A percentile compares a stretch with the other conserved stretches of the same genome.
phyloP scores from a whole-genome alignment of 306 rosid species.

The Quercus cerris region DNA sequence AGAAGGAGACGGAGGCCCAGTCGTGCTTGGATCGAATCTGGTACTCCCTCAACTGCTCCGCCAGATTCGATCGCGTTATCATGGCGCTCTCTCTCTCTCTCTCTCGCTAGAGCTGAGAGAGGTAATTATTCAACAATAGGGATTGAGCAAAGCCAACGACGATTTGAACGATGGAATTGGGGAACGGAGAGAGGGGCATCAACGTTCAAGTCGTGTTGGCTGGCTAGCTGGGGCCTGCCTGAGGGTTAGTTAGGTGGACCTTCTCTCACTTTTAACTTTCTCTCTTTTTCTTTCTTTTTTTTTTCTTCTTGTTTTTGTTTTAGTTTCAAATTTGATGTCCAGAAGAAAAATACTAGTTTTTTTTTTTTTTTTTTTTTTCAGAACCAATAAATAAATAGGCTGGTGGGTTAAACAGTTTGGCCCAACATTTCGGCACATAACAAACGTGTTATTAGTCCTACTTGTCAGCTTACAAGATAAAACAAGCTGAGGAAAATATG shows the following conservation, averaged over 20 bases:
- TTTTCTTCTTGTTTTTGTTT: no score
- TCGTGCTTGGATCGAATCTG: slow-evolving; percentile 99
- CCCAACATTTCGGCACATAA: neutral
- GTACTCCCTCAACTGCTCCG: slow-evolving; percentile 92
- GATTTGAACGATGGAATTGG: slow-evolving; percentile 5
- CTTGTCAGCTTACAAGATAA: no score
- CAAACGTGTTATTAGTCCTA: neutral
- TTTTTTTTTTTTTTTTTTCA: neutral
- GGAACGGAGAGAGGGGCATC: slow-evolving; percentile 15
- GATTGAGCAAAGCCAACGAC: slow-evolving; percentile 26
- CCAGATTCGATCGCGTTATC: slow-evolving; percentile 99
- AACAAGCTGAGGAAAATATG: no score
- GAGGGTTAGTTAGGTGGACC: slow-evolving; percentile 9
- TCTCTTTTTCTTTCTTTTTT: neutral
- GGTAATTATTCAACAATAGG: slow-evolving; percentile 8
- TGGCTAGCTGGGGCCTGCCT: neutral
- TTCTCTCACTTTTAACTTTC: neutral
- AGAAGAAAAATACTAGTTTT: neutral
- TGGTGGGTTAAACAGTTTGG: neutral
- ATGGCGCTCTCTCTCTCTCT: slow-evolving; percentile 34
- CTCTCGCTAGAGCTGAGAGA: slow-evolving; percentile 12
- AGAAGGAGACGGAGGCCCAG: slow-evolving; percentile 97
- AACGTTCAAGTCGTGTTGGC: slow-evolving; percentile 13
- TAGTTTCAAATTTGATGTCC: no score
- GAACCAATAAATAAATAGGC: neutral